A percentile compares a stretch with the other conserved stretches of the same genome.
Conservation (phyloP, 345 rosid genomes). For the Dovyalis caffra region DNA sequence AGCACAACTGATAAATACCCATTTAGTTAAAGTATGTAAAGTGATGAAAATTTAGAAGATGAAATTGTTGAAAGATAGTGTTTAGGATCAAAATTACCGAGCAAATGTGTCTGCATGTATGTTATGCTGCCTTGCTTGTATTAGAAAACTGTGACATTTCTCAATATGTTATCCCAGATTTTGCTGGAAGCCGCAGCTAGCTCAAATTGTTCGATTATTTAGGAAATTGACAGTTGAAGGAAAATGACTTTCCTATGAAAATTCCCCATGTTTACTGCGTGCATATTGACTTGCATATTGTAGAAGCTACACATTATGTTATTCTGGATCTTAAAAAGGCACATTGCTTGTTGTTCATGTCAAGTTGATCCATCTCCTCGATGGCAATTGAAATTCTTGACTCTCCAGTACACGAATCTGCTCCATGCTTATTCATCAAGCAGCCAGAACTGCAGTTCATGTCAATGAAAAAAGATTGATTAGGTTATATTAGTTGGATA, state of each 20-base stretch:
- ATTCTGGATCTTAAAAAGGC: not conserved
- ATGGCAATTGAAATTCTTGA: not conserved
- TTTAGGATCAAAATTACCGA: not conserved
- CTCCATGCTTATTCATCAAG: not conserved
- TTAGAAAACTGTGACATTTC: not conserved
- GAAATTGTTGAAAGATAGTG: not conserved
- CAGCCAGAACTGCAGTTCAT: no score
- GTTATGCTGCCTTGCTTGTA: not conserved
- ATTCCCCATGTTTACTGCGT: not conserved
- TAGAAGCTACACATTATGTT: not conserved
- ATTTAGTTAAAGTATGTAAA: slow-evolving; percentile 5
- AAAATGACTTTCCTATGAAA: not conserved
- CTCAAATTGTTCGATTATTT: not conserved
- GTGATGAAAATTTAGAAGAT: not conserved
- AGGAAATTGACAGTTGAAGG: not conserved
- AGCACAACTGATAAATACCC: slow-evolving; percentile 1
- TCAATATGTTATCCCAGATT: not conserved
- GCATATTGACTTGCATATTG: not conserved
- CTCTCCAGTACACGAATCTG: not conserved
- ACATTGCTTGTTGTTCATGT: not conserved
- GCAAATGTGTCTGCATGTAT: not conserved
- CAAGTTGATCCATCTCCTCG: not conserved
- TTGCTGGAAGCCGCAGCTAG: not conserved
- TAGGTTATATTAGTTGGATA: no score
- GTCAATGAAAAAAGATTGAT: no score